Conservation (phyloP, 306 rosid genomes). For the Myrica gale region DNA sequence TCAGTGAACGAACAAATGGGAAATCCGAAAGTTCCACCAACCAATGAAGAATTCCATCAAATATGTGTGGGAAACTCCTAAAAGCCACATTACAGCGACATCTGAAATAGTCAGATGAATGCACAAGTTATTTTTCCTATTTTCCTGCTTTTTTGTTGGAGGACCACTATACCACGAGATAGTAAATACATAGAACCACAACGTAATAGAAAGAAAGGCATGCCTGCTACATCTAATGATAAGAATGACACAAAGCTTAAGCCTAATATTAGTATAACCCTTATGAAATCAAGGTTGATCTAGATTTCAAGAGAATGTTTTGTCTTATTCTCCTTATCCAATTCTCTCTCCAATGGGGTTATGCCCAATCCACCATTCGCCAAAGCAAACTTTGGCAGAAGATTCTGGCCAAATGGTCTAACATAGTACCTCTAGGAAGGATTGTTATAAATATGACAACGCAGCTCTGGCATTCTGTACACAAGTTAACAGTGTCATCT, state of each 20-base stretch:
- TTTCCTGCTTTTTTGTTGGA: neutral
- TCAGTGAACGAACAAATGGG: too few relatives aligned
- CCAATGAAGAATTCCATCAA: too few relatives aligned
- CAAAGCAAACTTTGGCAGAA: neutral
- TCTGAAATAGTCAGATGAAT: neutral
- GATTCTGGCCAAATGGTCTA: too few relatives aligned
- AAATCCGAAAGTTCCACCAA: too few relatives aligned
- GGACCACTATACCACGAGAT: conserved; percentile 11
- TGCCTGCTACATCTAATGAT: conserved; percentile 8
- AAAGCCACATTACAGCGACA: neutral
- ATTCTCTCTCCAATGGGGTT: neutral
- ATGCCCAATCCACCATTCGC: neutral
- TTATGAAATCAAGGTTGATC: conserved; percentile 8
- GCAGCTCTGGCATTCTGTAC: neutral
- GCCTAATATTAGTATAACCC: conserved; percentile 8
- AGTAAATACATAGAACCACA: conserved; percentile 3
- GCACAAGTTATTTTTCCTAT: neutral
- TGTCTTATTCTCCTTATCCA: neutral
- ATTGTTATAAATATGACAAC: neutral
- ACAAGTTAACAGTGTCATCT: neutral
- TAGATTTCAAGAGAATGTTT: conserved; percentile 15
- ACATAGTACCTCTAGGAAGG: too few relatives aligned
- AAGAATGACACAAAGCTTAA: conserved; percentile 9
- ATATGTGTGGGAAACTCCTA: too few relatives aligned
- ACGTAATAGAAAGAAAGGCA: conserved; percentile 12